Evolutionary conservation across 2,329 filamentous ascomycete genomes (phyloP).

Genomic region (Colletotrichum sidae): DNA sequence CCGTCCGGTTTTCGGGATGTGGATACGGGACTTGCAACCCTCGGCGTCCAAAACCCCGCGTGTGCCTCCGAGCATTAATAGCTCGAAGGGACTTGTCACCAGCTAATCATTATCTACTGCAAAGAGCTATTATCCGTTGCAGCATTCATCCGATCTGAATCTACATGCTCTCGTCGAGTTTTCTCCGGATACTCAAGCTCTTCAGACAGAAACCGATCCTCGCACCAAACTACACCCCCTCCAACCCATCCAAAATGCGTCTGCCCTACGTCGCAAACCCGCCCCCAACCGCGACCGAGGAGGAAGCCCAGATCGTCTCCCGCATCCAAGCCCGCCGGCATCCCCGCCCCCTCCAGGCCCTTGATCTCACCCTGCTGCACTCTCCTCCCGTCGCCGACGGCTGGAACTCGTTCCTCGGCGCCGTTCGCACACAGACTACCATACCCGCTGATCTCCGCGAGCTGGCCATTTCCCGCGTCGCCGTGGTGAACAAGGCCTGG

Average conservation of each 20-base stretch:
- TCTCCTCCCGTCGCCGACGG: constrained; percentile 80
- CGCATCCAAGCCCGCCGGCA: constrained; percentile 74
- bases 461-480: constrained; percentile 83
- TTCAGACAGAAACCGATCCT: constrained; percentile 1
- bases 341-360: constrained; percentile 76
- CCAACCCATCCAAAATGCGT: constrained; percentile 64
- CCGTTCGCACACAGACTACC: constrained; percentile 65
- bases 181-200: background rate
- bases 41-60: constrained; percentile 23
- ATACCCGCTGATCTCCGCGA: constrained; percentile 73
- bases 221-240: background rate
- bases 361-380: constrained; percentile 83
- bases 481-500: constrained; percentile 83
- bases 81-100: background rate
- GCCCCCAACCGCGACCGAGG: constrained; percentile 54
- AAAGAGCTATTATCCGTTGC: background rate
- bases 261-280: constrained; percentile 72
- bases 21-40: constrained; percentile 33
- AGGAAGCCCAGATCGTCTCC: constrained; percentile 68
- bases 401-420: constrained; percentile 77
- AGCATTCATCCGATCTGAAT: too few relatives aligned
- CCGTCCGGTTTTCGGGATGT: constrained; percentile 34
- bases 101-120: background rate
- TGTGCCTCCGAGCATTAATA: constrained; percentile 15
- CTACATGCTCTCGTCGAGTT: constrained; percentile 14